These are phyloP conservation scores for Paecilomyces sp. DNA, from an alignment of 2,329 filamentous ascomycete species.

Conservation along the genomic window DNA sequence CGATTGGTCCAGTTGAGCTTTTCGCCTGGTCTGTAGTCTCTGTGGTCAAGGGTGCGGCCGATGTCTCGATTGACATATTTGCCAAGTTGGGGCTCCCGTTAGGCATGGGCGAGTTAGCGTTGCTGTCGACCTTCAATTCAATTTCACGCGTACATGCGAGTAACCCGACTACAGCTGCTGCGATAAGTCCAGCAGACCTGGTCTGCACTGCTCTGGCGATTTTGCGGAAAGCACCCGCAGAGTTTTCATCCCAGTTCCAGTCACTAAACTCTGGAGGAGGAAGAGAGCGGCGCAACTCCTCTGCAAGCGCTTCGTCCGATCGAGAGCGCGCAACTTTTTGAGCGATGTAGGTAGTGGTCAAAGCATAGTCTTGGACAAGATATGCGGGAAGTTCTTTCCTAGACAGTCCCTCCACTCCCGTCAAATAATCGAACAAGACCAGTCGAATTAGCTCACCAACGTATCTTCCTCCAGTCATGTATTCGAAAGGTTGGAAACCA, in stretches of 20 bases:
- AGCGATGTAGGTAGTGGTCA: constrained; percentile 67
- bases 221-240: constrained; percentile 54
- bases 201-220: constrained; percentile 65
- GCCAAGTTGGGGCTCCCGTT: constrained; percentile 15
- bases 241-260: constrained; percentile 57
- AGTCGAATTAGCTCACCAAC: constrained; percentile 69
- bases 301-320: constrained; percentile 43
- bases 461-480: constrained; percentile 75
- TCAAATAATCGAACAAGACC: constrained; percentile 60
- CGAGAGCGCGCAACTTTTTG: constrained; percentile 54
- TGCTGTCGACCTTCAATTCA: constrained; percentile 33
- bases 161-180: constrained; percentile 64
- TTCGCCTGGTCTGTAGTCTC: constrained; percentile 5
- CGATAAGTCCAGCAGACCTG: constrained; percentile 66
- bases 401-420: constrained; percentile 33
- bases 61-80: constrained; percentile 4
- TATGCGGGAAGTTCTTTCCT: constrained; percentile 44
- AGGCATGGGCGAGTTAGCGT: constrained; percentile 26
- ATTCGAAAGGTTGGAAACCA: constrained; percentile 76
- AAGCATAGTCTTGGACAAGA: constrained; percentile 52
- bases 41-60: constrained; percentile 4
- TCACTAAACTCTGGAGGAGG: constrained; percentile 36
- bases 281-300: constrained; percentile 47
- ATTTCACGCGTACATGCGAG: constrained; percentile 64
- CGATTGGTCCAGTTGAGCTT: constrained; percentile 20